A percentile compares a stretch with the other conserved stretches of the same genome.
Evolutionary conservation across 2,329 filamentous ascomycete genomes (phyloP).

Genomic region (Clathrospora elynae): DNA sequence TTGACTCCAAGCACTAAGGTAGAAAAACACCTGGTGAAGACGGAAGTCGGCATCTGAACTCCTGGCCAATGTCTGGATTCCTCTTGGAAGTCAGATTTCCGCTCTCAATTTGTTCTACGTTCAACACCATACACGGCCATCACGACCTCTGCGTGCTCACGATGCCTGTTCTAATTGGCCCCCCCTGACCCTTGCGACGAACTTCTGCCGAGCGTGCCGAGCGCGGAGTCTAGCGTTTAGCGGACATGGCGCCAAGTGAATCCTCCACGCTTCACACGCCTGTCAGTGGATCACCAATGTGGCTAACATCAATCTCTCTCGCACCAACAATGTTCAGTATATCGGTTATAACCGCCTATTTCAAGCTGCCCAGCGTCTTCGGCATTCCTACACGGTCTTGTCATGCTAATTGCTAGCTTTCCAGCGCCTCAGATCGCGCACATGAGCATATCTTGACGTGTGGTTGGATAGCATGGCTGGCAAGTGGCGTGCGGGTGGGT

Average conservation of each 20-base stretch:
- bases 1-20: not conserved
- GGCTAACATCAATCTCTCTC: slow-evolving; percentile 5
- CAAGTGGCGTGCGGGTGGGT: slow-evolving; percentile 13
- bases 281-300: slow-evolving; percentile 20
- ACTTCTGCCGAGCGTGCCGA: slow-evolving; percentile 14
- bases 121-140: slow-evolving; percentile 12
- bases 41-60: slow-evolving; percentile 22
- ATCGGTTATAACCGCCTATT: slow-evolving; percentile 1
- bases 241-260: slow-evolving; percentile 26
- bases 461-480: slow-evolving; percentile 18
- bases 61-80: slow-evolving; percentile 6
- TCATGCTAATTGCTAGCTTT: slow-evolving; percentile 3
- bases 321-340: slow-evolving; percentile 7
- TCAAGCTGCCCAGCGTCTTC: slow-evolving; percentile 24
- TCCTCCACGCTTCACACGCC: slow-evolving; percentile 9
- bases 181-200: slow-evolving; percentile 3
- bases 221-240: slow-evolving; percentile 23
- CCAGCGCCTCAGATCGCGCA: slow-evolving; percentile 16
- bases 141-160: slow-evolving; percentile 18
- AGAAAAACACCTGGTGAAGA: too few species aligned
- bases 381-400: slow-evolving; percentile 2
- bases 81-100: slow-evolving; percentile 11
- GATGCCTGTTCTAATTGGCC: slow-evolving; percentile 18
- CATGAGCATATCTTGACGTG: slow-evolving; percentile 16
- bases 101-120: not conserved